Conservation (phyloP, 2,329 filamentous ascomycete species). For the Parafenestella ontariensis region DNA sequence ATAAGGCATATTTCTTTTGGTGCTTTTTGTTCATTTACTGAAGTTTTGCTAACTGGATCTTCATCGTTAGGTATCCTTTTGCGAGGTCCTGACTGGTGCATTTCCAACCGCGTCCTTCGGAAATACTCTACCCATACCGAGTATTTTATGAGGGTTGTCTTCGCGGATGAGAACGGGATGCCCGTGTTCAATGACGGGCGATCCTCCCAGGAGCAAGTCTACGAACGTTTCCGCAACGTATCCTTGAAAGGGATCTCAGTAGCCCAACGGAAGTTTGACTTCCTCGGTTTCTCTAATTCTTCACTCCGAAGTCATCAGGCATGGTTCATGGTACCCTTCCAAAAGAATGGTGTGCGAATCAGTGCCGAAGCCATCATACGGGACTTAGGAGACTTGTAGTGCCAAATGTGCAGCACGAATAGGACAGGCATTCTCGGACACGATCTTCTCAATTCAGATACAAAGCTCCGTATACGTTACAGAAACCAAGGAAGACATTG, state of each 20-base stretch:
- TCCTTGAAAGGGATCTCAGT: constrained; percentile 63
- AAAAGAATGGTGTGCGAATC: constrained; percentile 56
- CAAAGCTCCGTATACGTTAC: constrained; percentile 57
- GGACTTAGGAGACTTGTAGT: constrained; percentile 53
- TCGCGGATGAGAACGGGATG: constrained; percentile 75
- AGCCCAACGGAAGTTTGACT: constrained; percentile 36
- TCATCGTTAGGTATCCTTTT: constrained; percentile 37
- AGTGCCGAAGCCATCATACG: constrained; percentile 58
- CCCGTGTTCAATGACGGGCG: constrained; percentile 64
- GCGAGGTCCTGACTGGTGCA: constrained; percentile 63
- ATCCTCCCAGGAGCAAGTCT: constrained; percentile 35
- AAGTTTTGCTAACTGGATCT: neutral
- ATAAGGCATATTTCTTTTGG: neutral
- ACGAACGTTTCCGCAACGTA: constrained; percentile 63
- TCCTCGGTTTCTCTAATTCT: constrained; percentile 45
- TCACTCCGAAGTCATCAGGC: constrained; percentile 39
- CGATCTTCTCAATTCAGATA: constrained; percentile 67
- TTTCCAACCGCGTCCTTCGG: constrained; percentile 54
- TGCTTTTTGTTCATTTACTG: neutral
- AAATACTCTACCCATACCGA: constrained; percentile 31
- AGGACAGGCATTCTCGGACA: constrained; percentile 79
- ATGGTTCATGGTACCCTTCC: constrained; percentile 46
- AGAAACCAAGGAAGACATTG: constrained; percentile 60
- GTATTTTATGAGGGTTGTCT: constrained; percentile 65
- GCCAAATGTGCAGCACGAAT: constrained; percentile 67